Conservation (phyloP, 2,329 filamentous ascomycete species). For the Penicillium polonicum region DNA sequence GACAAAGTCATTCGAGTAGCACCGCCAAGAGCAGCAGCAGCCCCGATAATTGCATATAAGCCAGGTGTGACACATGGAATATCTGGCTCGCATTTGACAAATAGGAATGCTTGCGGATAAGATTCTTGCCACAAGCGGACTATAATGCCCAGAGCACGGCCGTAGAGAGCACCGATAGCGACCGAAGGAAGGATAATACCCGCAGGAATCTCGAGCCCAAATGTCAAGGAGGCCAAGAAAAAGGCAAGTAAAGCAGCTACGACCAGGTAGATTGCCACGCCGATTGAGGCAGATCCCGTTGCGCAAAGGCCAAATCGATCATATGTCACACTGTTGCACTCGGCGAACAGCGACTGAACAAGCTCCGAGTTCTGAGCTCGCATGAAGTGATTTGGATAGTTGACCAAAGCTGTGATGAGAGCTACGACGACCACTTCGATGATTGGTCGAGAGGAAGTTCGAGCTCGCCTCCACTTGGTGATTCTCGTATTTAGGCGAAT, state of each 20-base stretch:
- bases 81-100: constrained; percentile 79
- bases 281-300: constrained; percentile 75
- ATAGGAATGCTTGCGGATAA: constrained; percentile 73
- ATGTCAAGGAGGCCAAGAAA: constrained; percentile 80
- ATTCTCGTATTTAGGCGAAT: constrained; percentile 92
- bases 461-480: constrained; percentile 72
- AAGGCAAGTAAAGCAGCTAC: constrained; percentile 82
- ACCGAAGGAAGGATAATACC: constrained; percentile 95
- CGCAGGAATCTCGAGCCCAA: constrained; percentile 89
- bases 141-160: constrained; percentile 82
- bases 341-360: constrained; percentile 86
- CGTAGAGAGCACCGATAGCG: constrained; percentile 88
- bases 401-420: constrained; percentile 79
- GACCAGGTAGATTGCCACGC: constrained; percentile 78
- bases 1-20: constrained; percentile 96
- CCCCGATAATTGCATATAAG: constrained; percentile 94
- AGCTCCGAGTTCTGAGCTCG: constrained; percentile 87
- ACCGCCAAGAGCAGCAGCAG: constrained; percentile 88
- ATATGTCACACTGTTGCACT: constrained; percentile 77
- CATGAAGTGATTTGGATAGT: constrained; percentile 96
- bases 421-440: constrained; percentile 78
- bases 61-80: constrained; percentile 86
- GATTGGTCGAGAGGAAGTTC: constrained; percentile 70
- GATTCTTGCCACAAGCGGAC: constrained; percentile 84
- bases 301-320: constrained; percentile 91